Evolutionary conservation across 2,329 filamentous ascomycete species (phyloP), one percentile per base, ranked within the genome.

Genomic region (Botrytis hyacinthi): DNA sequence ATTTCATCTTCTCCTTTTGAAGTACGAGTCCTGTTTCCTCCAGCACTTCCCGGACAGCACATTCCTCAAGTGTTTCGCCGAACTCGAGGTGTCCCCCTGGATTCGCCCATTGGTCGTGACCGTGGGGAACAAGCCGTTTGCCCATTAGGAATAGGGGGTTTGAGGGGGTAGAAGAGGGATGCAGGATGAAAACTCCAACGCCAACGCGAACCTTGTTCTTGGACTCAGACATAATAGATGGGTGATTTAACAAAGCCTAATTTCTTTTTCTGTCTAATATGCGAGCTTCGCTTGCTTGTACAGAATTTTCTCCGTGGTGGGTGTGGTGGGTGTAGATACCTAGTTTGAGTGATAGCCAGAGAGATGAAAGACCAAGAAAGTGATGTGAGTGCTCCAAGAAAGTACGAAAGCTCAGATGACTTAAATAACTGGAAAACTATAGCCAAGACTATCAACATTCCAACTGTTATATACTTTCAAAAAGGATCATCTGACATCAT

Each of bases 91-190:
- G 61, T 9, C 37, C 61, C 4, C 26, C 61, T n/a, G 26, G 37
- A 20, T 63, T 40, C 1, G 60, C 60, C 37, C 37, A 63, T 63
- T 63, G 60, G 60, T 63, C 37, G 26, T 63, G 60, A 10, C 60
- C 60, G 37, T 63, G 60, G 3, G 37, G 37, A 18, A 63, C 60
- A 10, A 63, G 60, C 18, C 60, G 37, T 63, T 63, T 62, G 8
- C 60, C 60, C 60, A 63, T 63, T 29, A n/a, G 60, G 37, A 44
- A 44, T 16, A 62, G 22, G 16, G 60, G 60, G 60, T 40, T 62
- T 63, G 37, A 29, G 14, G 37, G 60, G 3, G 60, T 44, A 29
- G 37, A 62, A n/a, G 60, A 42, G 26, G 37, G 60, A 22, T 63
- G 60, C 2, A 63, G 37, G 60, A 63, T 42, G 37, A 29, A 61